These are phyloP conservation scores for Diaporthe destruens DNA, from an alignment of 2,329 filamentous ascomycete genomes.

Conservation along the genomic window DNA sequence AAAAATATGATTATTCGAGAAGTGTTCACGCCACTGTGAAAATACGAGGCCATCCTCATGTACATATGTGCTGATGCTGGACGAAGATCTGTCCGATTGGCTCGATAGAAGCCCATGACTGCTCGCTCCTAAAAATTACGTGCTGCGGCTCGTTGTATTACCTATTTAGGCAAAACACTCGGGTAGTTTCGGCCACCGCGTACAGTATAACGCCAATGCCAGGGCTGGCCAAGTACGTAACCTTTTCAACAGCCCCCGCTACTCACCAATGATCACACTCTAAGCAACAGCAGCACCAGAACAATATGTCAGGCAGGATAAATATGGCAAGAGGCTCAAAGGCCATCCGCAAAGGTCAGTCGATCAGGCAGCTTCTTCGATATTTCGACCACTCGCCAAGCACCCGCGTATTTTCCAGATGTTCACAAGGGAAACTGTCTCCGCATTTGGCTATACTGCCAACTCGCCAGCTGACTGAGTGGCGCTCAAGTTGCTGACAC, in stretches of 20 bases:
- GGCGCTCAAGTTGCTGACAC: not conserved
- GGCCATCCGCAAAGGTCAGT: conserved; percentile 22
- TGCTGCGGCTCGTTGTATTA: not conserved
- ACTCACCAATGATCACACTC: not conserved
- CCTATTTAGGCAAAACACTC: not conserved
- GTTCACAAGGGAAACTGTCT: not conserved
- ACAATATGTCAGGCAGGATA: conserved; percentile 7
- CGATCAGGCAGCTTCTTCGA: not conserved
- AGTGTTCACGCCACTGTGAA: too few relatives aligned
- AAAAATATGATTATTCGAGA: too few relatives aligned
- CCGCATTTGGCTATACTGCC: conserved; percentile 8
- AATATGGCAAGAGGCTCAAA: conserved; percentile 1
- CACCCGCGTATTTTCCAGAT: not conserved
- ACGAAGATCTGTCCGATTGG: too few relatives aligned
- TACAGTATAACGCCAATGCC: not conserved
- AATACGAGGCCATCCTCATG: too few relatives aligned
- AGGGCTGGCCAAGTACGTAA: conserved; percentile 2
- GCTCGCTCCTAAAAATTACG: not conserved
- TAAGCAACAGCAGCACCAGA: not conserved
- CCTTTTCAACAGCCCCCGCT: not conserved
- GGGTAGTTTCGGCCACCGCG: conserved; percentile 1
- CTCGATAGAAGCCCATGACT: too few relatives aligned
- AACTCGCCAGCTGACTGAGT: not conserved
- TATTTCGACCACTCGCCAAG: not conserved
- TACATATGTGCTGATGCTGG: too few relatives aligned